These are phyloP conservation scores for Sugiyamaella lignohabitans DNA, from an alignment of 805 yeast genomes.

Conservation along the genomic window DNA sequence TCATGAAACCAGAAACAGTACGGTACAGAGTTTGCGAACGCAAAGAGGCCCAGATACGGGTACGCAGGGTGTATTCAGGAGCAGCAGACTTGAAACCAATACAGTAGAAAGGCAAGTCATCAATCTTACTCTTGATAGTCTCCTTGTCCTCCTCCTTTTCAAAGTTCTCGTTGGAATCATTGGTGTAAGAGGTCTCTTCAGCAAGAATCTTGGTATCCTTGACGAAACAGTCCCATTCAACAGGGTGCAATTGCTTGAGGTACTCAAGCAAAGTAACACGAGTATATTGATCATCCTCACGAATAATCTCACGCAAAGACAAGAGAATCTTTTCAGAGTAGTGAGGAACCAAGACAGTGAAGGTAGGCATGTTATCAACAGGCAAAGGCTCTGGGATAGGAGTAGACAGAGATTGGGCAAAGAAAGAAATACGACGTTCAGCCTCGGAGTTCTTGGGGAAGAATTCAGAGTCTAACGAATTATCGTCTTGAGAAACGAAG, in stretches of 20 bases:
- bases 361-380: constrained; percentile 99
- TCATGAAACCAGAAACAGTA: constrained; percentile 98
- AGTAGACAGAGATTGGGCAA: constrained; percentile 97
- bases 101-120: constrained; percentile 89
- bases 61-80: constrained; percentile 91
- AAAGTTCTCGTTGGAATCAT: constrained; percentile 29
- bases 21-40: constrained; percentile 95
- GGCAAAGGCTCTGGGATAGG: constrained; percentile 99
- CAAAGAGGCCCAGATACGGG: constrained; percentile 97
- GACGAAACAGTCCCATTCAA: constrained; percentile 97
- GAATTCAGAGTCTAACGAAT: constrained; percentile 88
- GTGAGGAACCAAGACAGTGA: constrained; percentile 94
- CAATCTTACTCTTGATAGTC: constrained; percentile 76
- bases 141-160: constrained; percentile 53
- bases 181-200: constrained; percentile 37
- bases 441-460: constrained; percentile 98
- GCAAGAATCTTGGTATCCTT: constrained; percentile 93
- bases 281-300: constrained; percentile 95
- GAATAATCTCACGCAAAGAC: constrained; percentile 90
- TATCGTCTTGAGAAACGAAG: constrained; percentile 96
- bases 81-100: constrained; percentile 97
- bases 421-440: constrained; percentile 98
- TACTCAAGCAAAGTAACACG: constrained; percentile 91
- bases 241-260: constrained; percentile 89
- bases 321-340: constrained; percentile 89